Percentiles rank a stretch among this genome's conserved stretches.
These are phyloP conservation scores for Fusarium chlamydosporum DNA, from an alignment of 2,329 filamentous ascomycete species.

Conservation along the genomic window DNA sequence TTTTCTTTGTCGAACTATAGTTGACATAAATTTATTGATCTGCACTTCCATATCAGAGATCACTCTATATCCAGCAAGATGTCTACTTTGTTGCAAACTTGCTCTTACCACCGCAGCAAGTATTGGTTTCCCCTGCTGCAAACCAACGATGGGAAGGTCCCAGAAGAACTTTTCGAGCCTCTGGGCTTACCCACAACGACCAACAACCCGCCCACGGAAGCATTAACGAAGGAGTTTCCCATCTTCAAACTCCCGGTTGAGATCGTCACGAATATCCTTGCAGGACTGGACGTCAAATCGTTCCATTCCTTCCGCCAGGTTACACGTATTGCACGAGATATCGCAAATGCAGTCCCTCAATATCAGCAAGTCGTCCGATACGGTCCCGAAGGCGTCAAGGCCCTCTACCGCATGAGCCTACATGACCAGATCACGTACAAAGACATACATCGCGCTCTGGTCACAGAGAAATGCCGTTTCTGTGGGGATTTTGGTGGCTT, in stretches of 20 bases:
- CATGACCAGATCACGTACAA: neutral
- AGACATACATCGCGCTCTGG: neutral
- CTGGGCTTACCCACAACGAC: neutral
- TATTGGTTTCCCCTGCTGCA: constrained; percentile 7
- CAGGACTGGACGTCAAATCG: constrained; percentile 12
- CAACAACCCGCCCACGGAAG: too few relatives aligned
- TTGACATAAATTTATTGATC: too few relatives aligned
- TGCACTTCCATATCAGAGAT: too few relatives aligned
- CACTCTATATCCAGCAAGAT: neutral
- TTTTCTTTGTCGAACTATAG: too few relatives aligned
- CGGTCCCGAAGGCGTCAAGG: constrained; percentile 1
- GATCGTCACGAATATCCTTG: neutral
- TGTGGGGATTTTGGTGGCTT: constrained; percentile 22
- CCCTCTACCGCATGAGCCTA: neutral
- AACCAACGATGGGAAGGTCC: neutral
- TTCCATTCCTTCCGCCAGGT: constrained; percentile 2
- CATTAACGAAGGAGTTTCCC: too few relatives aligned
- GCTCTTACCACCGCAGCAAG: constrained; percentile 19
- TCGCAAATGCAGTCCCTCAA: neutral
- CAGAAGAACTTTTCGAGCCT: neutral
- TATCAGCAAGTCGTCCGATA: constrained; percentile 8
- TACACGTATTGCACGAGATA: neutral
- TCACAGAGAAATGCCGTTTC: neutral
- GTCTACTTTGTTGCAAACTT: neutral
- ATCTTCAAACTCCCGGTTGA: constrained; percentile 2